Evolutionary conservation across 768 basidiomycete species (phyloP), one percentile per base, ranked within the genome.

Genomic region (Agrocybe praecox): DNA sequence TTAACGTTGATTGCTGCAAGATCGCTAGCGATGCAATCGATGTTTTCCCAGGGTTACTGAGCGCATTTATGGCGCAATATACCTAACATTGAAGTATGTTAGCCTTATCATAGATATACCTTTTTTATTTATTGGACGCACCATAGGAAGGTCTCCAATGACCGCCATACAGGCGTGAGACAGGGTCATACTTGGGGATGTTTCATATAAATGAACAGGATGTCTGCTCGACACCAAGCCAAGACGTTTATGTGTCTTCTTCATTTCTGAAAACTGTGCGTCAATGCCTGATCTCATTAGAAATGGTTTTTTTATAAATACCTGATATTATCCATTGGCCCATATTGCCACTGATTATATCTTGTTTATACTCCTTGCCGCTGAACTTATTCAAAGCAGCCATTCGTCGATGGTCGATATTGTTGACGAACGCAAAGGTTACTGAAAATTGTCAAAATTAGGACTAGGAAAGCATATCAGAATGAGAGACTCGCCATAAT

Each of bases 11-110:
- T 48, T 74, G 69, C 26, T 79, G 76, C 2, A 80, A 65, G 40
- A 76, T 72, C 1, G 76, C 77, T 22, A 80, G 67, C 1, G 74
- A 73, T 0, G 75, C 67, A 14, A 80, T 49, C 2, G 78, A 75
- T 46, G 77, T 73, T 40, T 66, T 65, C 0, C 64, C 53, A 2
- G 78, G 77, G 42, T 66, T 64, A 2, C 72, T 34, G 1, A 76
- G 51, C 0, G 71, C 71, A 22, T 67, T 63, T 7, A 69, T 43
- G 0, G 73, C 76, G 45, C 71, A 79, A 48, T 74, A 79, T 1
- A 76, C 56, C 78, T 79, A 11, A 48, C 2, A 1, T 10, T 40
- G 34, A 23, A 19, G 43, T n/a, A n/a, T n/a, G n/a, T n/a, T n/a
- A n/a, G n/a, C n/a, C n/a, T n/a, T n/a, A n/a, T n/a, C n/a, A n/a